Base-by-base conservation (phyloP, 2,329 filamentous ascomycete species). In the Dothideomycetidae sp. region DNA sequence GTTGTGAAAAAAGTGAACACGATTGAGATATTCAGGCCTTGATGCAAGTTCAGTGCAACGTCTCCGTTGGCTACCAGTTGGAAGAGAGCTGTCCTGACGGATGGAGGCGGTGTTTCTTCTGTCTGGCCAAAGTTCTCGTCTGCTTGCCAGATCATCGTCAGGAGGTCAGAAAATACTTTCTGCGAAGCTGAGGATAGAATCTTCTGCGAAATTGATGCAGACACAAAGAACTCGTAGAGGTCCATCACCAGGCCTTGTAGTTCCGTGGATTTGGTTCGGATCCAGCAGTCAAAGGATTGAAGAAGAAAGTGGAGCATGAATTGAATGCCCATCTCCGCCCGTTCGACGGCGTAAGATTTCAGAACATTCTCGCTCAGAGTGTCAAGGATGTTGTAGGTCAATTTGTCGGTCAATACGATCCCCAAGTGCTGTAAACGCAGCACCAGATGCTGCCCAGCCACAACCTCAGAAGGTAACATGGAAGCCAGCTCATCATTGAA, bases 1-100 rank as follows among this genome's bases (percentile, higher is more conserved):
- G 94, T 67, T n/a, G 86, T 68, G 50, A 81, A 96, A 2, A 81
- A 68, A 10, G 75, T 71, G 54, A 98, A 98, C 16, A 98, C 67
- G 4, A 66, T 64, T 1, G 83, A 73, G 12, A 96, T 63, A 2
- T 70, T 68, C 39, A 73, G 64, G 0, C 80, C 78, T 37, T 93
- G 71, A 42, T 71, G 72, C 50, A 81, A 85, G 50, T 92, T 90
- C 32, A 90, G 78, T 9, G 66, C 57, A 49, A 88, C 72, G 37
- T 72, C 66, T 1, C 78, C 75, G 10, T 70, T 64, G 29, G 70
- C 62, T 5, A 96, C 63, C 14, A 96, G 72, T 9, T 67, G 68
- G 39, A 96, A 75, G 3, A 96, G 66, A 33, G 71, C 81, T 5
- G 81, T 83, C 44, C 82, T 62, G 5, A 73, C 66, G 1, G 75